phyloP scores from a whole-genome alignment of 257 asterid species.

The Ilex aquifolium region DNA sequence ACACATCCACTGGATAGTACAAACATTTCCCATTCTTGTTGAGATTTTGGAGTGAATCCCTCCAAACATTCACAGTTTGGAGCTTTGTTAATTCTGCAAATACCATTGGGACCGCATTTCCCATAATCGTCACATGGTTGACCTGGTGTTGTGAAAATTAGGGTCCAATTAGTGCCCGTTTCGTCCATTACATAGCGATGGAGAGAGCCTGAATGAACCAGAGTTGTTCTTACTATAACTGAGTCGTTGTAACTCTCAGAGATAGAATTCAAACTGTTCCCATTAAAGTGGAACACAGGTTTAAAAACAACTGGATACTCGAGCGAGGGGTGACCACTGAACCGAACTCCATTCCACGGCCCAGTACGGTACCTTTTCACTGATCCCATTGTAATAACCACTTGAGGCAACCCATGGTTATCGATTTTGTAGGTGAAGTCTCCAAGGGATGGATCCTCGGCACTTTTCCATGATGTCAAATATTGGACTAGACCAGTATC shows the following conservation, averaged over 20 bases:
- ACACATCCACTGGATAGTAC: constrained; percentile 26
- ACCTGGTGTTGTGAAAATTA: constrained; percentile 9
- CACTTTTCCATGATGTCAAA: constrained; percentile 28
- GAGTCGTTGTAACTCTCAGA: constrained; percentile 15
- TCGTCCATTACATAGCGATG: constrained; percentile 18
- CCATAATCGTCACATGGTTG: constrained; percentile 28
- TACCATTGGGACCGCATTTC: constrained; percentile 25
- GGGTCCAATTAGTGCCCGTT: constrained; percentile 16
- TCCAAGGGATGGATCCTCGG: constrained; percentile 36
- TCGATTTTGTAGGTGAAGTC: constrained; percentile 18
- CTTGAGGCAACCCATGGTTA: constrained; percentile 30
- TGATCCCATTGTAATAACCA: constrained; percentile 1
- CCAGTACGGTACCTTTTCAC: constrained; percentile 20
- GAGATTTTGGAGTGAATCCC: constrained; percentile 19
- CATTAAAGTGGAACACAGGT: constrained; percentile 2
- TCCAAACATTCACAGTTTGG: constrained; percentile 27
- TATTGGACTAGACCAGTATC: constrained; percentile 13
- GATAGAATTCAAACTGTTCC: constrained; percentile 18
- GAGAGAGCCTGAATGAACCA: constrained; percentile 8
- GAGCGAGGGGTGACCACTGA: constrained; percentile 24
- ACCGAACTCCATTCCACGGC: constrained; percentile 46
- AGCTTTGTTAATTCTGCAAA: constrained; percentile 19
- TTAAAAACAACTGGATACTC: not conserved
- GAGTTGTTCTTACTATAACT: constrained; percentile 13
- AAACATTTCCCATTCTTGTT: constrained; percentile 18